Evolutionary conservation across 257 asterid genomes (phyloP).

Genomic region (Penstemon newberryi): DNA sequence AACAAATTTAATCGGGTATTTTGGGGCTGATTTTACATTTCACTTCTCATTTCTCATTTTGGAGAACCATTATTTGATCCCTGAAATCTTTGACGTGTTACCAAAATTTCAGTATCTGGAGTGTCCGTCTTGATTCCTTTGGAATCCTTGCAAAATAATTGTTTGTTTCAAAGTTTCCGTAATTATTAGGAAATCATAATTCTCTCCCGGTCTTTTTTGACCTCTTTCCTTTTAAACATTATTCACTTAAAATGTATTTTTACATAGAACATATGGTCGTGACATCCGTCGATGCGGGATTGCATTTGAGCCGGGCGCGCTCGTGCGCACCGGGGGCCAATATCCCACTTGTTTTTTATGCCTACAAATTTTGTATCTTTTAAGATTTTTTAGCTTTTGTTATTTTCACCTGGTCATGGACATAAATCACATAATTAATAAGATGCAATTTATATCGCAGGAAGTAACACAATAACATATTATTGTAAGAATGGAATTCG

Average conservation of each 20-base stretch:
- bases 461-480: not conserved
- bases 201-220: too few species aligned
- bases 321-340: too few species aligned
- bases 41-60: not conserved
- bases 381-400: not conserved
- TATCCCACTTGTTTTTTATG: not conserved
- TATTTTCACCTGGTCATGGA: slow-evolving; percentile 1
- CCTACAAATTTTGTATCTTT: not conserved
- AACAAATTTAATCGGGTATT: not conserved
- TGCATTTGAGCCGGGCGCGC: too few species aligned
- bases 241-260: too few species aligned
- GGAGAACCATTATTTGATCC: not conserved
- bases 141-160: too few species aligned
- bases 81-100: not conserved
- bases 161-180: too few species aligned
- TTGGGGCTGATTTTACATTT: not conserved
- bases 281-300: too few species aligned
- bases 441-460: slow-evolving; percentile 2
- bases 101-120: too few species aligned
- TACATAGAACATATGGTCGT: too few species aligned
- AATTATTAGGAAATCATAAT: too few species aligned
- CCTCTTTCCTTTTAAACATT: too few species aligned
- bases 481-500: not conserved
- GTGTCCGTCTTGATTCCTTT: too few species aligned
- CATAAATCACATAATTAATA: not conserved